Conservation (phyloP, 2,329 filamentous ascomycete genomes). For the Dichotomopilus funicola region DNA sequence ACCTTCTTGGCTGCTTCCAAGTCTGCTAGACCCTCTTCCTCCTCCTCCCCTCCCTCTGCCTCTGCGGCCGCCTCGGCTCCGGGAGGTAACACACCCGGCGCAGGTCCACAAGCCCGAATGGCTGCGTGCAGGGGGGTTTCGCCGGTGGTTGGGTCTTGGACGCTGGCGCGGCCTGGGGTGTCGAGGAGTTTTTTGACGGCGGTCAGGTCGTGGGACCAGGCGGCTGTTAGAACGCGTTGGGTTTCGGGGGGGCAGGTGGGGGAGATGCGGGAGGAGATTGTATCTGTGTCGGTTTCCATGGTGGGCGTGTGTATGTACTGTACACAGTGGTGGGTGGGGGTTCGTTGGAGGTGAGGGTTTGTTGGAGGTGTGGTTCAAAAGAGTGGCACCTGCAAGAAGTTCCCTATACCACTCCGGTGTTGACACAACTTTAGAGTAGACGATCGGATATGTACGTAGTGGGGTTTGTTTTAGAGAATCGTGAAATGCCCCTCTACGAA, state of each 20-base stretch:
- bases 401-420: too few species aligned
- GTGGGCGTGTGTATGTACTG: too few species aligned
- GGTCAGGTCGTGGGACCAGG: conserved; percentile 56
- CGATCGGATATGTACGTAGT: too few species aligned
- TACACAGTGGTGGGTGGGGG: too few species aligned
- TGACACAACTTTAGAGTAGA: too few species aligned
- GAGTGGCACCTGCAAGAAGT: too few species aligned
- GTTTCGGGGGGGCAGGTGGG: conserved; percentile 44
- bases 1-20: conserved; percentile 60
- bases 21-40: conserved; percentile 29
- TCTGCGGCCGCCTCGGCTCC: conserved; percentile 2
- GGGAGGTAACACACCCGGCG: conserved; percentile 15
- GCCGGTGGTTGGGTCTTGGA: conserved; percentile 77
- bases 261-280: conserved; percentile 47
- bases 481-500: too few species aligned
- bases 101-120: conserved; percentile 63
- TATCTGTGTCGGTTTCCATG: too few species aligned
- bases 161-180: conserved; percentile 58
- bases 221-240: conserved; percentile 46
- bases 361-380: too few species aligned
- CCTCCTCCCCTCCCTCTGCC: conserved; percentile 6
- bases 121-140: conserved; percentile 86
- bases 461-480: too few species aligned
- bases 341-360: too few species aligned
- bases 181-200: conserved; percentile 64